Conservation (phyloP, 1,139 yeast genomes). For the Taphrina betulina region DNA sequence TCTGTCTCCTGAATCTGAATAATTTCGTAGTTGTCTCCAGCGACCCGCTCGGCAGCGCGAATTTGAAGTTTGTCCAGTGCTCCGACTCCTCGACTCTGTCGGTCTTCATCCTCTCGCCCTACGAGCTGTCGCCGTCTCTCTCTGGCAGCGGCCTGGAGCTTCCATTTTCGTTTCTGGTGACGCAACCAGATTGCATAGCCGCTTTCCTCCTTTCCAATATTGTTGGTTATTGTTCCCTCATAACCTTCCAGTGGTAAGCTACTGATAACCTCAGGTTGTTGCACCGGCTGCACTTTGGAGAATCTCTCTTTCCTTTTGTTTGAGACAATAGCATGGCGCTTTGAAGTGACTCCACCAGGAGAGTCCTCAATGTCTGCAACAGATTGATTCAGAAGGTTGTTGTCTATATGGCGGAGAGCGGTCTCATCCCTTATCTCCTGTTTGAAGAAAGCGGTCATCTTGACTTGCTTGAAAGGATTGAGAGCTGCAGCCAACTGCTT, state of each 20-base stretch:
- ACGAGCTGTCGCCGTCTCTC: slow-evolving; percentile 72
- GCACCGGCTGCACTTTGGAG: background rate
- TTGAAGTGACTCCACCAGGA: background rate
- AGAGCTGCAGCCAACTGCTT: slow-evolving; percentile 60
- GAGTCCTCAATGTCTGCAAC: slow-evolving; percentile 49
- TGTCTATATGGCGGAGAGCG: slow-evolving; percentile 4
- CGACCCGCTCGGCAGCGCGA: slow-evolving; percentile 69
- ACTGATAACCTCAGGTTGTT: slow-evolving; percentile 15
- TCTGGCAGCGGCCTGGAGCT: slow-evolving; percentile 65
- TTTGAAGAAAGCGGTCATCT: slow-evolving; percentile 54
- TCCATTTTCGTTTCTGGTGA: slow-evolving; percentile 87
- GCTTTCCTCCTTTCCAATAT: slow-evolving; percentile 50
- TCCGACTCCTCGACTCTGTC: slow-evolving; percentile 35
- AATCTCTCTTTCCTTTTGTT: slow-evolving; percentile 35
- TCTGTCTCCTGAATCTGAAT: slow-evolving; percentile 63
- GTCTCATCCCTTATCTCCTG: background rate
- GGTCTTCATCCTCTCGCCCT: slow-evolving; percentile 53
- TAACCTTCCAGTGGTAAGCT: background rate
- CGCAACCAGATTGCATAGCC: slow-evolving; percentile 75
- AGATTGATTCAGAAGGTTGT: slow-evolving; percentile 32
- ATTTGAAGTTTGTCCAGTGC: slow-evolving; percentile 69
- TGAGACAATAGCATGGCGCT: slow-evolving; percentile 29
- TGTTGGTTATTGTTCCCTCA: slow-evolving; percentile 6
- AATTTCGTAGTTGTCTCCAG: slow-evolving; percentile 80
- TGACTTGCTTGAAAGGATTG: slow-evolving; percentile 71